Evolutionary conservation across 1,139 yeast genomes (phyloP).

Genomic region (Arxiozyma slooffiae): DNA sequence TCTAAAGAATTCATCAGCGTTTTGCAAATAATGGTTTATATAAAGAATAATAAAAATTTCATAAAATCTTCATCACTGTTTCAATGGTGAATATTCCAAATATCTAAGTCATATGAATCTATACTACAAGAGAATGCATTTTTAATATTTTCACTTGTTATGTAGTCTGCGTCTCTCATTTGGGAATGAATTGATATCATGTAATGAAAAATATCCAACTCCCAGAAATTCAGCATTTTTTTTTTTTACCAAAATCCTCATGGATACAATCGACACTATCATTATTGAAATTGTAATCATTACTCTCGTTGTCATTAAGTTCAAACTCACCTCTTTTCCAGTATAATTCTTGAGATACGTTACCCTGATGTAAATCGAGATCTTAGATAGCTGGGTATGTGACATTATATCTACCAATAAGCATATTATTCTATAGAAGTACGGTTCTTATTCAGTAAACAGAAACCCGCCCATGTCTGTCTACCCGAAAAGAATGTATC

Average conservation of each 20-base stretch:
- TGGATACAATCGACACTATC: too few species aligned
- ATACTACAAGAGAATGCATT: slow-evolving; percentile 74
- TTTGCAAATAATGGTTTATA: slow-evolving; percentile 56
- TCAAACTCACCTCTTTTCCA: slow-evolving; percentile 56
- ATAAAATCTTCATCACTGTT: slow-evolving; percentile 53
- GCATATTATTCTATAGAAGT: slow-evolving; percentile 80
- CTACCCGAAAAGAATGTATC: slow-evolving; percentile 42
- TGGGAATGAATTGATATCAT: slow-evolving; percentile 80
- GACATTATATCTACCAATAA: slow-evolving; percentile 46
- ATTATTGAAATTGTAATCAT: too few species aligned
- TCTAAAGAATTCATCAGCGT: slow-evolving; percentile 59
- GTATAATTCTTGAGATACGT: slow-evolving; percentile 80
- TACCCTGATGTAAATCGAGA: slow-evolving; percentile 87
- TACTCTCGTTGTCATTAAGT: slow-evolving; percentile 23
- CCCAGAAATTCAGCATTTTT: slow-evolving; percentile 48
- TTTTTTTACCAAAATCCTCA: slow-evolving; percentile 46
- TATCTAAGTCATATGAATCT: slow-evolving; percentile 63
- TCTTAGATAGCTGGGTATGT: slow-evolving; percentile 79
- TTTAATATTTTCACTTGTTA: slow-evolving; percentile 58
- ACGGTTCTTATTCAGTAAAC: slow-evolving; percentile 73
- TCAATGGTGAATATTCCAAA: slow-evolving; percentile 82
- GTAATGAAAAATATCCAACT: slow-evolving; percentile 76
- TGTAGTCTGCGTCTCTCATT: slow-evolving; percentile 72
- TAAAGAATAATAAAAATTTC: slow-evolving; percentile 48
- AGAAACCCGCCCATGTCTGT: slow-evolving; percentile 60